Evolutionary conservation across 2,329 filamentous ascomycete genomes (phyloP).

Genomic region (Penicillium hordei): DNA sequence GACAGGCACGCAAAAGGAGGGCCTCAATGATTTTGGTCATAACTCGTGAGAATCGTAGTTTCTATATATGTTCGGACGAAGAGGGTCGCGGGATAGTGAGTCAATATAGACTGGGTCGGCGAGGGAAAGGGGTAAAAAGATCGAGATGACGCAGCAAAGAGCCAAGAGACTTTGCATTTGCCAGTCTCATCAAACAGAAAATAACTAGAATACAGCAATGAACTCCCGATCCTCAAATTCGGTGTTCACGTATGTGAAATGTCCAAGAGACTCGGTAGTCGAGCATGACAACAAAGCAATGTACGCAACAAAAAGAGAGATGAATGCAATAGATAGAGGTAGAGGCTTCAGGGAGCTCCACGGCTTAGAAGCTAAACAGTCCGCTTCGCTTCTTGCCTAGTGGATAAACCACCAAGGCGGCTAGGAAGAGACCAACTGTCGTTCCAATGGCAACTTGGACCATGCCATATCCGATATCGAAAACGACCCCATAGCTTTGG

Average conservation of each 20-base stretch:
- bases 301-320: background rate
- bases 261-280: background rate
- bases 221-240: background rate
- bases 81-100: background rate
- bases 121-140: background rate
- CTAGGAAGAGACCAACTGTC: slow-evolving; percentile 49
- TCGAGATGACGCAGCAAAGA: background rate
- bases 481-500: slow-evolving; percentile 46
- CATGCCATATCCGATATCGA: slow-evolving; percentile 49
- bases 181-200: background rate
- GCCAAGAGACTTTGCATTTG: background rate
- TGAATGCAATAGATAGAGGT: background rate
- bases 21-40: slow-evolving; percentile 23
- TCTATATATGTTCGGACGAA: slow-evolving; percentile 21
- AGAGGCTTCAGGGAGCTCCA: background rate
- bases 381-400: slow-evolving; percentile 48
- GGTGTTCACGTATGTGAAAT: slow-evolving; percentile 5
- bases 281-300: slow-evolving; percentile 3
- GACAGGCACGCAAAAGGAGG: slow-evolving; percentile 3
- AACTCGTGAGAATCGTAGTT: slow-evolving; percentile 27
- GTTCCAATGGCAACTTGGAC: slow-evolving; percentile 51
- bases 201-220: slow-evolving; percentile 3
- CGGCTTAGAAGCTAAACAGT: slow-evolving; percentile 45
- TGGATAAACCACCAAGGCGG: slow-evolving; percentile 49
- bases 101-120: slow-evolving; percentile 19